phyloP scores from a whole-genome alignment of 2,329 filamentous ascomycete species.

The Fusarium stilboides region DNA sequence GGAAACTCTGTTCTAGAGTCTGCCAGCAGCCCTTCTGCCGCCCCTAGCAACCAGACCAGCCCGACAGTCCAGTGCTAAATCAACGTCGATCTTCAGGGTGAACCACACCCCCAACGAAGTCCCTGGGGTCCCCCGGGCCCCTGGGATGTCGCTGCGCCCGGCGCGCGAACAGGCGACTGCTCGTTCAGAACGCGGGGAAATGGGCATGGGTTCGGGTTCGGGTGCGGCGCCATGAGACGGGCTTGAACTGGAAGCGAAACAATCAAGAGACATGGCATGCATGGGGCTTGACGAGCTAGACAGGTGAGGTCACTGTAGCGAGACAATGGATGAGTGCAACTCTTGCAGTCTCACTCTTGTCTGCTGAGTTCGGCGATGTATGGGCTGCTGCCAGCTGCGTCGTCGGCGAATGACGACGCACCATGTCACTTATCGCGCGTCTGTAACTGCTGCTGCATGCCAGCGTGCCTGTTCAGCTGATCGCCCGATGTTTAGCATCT shows the following conservation, averaged over 20 bases:
- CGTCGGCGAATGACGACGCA: slow-evolving; percentile 39
- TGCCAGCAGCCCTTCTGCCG: slow-evolving; percentile 38
- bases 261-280: slow-evolving; percentile 33
- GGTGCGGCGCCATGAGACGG: slow-evolving; percentile 34
- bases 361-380: slow-evolving; percentile 23
- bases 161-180: slow-evolving; percentile 38
- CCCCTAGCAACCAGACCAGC: slow-evolving; percentile 42
- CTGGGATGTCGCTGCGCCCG: slow-evolving; percentile 21
- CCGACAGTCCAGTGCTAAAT: slow-evolving; percentile 37
- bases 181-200: slow-evolving; percentile 43
- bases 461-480: slow-evolving; percentile 14
- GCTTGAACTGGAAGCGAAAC: slow-evolving; percentile 33
- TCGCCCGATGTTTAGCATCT: slow-evolving; percentile 4
- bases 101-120: slow-evolving; percentile 34
- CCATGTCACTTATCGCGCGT: slow-evolving; percentile 48
- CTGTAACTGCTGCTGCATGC: slow-evolving; percentile 19
- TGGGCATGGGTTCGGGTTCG: slow-evolving; percentile 38
- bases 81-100: slow-evolving; percentile 41
- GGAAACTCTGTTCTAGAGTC: slow-evolving; percentile 37
- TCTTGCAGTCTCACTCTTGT: slow-evolving; percentile 14
- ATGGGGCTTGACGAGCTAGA: slow-evolving; percentile 8
- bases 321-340: slow-evolving; percentile 18
- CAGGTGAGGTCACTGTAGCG: slow-evolving; percentile 20
- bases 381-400: slow-evolving; percentile 32
- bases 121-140: slow-evolving; percentile 28